Evolutionary conservation across 140 eudicot genomes (phyloP).

Genomic region (Bidens hawaiensis): DNA sequence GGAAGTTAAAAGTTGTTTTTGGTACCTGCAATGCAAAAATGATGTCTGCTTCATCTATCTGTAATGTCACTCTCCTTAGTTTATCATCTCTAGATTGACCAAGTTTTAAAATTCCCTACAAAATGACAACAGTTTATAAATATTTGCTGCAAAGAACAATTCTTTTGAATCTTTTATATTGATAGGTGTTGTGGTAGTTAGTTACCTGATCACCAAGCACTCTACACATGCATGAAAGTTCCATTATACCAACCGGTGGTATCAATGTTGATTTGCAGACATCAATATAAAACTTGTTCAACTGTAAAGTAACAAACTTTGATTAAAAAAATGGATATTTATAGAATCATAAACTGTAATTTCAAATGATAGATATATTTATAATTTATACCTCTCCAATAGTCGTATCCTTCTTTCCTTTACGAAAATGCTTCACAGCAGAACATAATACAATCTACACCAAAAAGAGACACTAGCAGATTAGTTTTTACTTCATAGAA

Average conservation of each 20-base stretch:
- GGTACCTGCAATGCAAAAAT: constrained; percentile 87
- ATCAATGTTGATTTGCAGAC: constrained; percentile 76
- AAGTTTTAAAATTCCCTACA: constrained; percentile 83
- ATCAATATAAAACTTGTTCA: constrained; percentile 71
- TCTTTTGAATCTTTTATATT: neutral
- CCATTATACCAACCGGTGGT: constrained; percentile 75
- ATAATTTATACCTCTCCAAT: constrained; percentile 79
- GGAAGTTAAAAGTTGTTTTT: neutral
- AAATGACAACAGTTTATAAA: neutral
- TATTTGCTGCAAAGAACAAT: neutral
- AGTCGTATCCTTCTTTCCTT: constrained; percentile 77
- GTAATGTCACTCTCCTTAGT: constrained; percentile 66
- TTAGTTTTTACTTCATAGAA: neutral
- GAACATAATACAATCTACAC: constrained; percentile 87
- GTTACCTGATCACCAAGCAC: constrained; percentile 93
- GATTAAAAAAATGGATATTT: neutral
- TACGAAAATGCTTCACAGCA: constrained; percentile 81
- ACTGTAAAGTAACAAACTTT: constrained; percentile 37
- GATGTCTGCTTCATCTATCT: constrained; percentile 86
- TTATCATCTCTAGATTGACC: constrained; percentile 85
- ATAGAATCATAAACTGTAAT: neutral
- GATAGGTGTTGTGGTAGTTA: neutral
- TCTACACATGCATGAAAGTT: constrained; percentile 86
- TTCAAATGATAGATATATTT: neutral
- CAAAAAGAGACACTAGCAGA: neutral